These are phyloP conservation scores for Gloeostereum incarnatum DNA, from an alignment of 768 basidiomycete genomes.

Conservation along the genomic window DNA sequence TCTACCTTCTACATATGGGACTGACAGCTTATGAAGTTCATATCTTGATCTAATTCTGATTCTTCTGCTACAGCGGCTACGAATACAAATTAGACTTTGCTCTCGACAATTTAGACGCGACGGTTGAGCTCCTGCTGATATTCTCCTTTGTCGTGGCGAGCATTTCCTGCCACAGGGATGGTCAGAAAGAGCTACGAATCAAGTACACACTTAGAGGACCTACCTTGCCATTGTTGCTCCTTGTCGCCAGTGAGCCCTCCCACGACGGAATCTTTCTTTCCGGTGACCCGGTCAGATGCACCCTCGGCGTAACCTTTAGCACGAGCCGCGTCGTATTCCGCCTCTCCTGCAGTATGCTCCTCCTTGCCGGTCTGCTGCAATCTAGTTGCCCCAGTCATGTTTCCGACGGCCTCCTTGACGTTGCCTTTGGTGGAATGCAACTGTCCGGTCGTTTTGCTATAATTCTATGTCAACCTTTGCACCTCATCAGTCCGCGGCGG, in stretches of 20 bases:
- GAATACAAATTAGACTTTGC: too few relatives aligned
- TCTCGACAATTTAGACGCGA: too few relatives aligned
- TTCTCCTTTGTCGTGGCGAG: conserved; percentile 12
- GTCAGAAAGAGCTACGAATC: too few relatives aligned
- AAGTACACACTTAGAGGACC: not conserved
- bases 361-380: conserved; percentile 23
- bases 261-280: conserved; percentile 44
- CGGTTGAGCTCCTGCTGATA: conserved; percentile 11
- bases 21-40: too few relatives aligned
- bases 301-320: conserved; percentile 27
- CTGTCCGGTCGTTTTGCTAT: conserved; percentile 25
- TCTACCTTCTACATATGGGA: too few relatives aligned
- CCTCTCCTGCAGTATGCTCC: conserved; percentile 27
- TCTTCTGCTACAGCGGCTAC: too few relatives aligned
- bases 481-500: too few relatives aligned
- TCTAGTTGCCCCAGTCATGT: conserved; percentile 19
- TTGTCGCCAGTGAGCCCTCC: conserved; percentile 51
- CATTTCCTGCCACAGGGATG: too few relatives aligned
- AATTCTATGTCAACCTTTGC: too few relatives aligned
- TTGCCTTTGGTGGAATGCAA: conserved; percentile 29
- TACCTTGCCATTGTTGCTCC: conserved; percentile 38
- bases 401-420: conserved; percentile 23
- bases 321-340: conserved; percentile 19
- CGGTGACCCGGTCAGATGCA: conserved; percentile 21
- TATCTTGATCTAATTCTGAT: too few relatives aligned